Evolutionary conservation across 495 filamentous ascomycete species (phyloP).

Genomic region (Tuber calosporum): DNA sequence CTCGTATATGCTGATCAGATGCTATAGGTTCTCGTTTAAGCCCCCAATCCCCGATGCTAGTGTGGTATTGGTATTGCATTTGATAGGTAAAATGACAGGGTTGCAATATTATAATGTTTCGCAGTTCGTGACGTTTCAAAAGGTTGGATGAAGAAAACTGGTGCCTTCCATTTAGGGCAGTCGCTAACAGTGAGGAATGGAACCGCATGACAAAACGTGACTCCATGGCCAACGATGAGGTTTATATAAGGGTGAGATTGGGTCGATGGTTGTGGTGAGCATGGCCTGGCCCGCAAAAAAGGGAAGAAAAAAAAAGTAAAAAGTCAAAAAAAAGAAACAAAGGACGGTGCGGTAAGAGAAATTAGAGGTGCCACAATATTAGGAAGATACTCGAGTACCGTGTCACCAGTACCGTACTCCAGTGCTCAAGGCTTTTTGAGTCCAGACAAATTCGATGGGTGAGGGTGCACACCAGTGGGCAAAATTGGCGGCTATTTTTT

Average conservation of each 20-base stretch:
- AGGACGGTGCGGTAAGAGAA: neutral
- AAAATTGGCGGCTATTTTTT: neutral
- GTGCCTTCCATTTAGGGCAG: conserved; percentile 2
- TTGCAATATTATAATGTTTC: neutral
- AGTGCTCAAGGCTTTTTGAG: neutral
- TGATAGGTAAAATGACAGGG: neutral
- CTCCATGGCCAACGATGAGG: neutral
- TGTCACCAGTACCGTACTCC: too few relatives aligned
- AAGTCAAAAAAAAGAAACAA: neutral
- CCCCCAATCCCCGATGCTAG: neutral
- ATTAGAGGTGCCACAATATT: neutral
- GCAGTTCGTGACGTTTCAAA: neutral
- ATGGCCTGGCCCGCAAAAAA: neutral
- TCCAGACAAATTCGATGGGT: neutral
- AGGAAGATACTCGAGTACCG: neutral
- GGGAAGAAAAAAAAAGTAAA: neutral
- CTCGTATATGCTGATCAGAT: neutral
- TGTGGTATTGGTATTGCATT: neutral
- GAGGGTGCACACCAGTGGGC: neutral
- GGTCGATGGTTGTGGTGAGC: neutral
- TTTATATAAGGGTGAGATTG: neutral
- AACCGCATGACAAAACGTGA: neutral
- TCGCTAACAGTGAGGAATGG: neutral
- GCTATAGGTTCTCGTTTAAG: neutral
- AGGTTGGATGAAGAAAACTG: neutral